These are phyloP conservation scores for Dovyalis caffra DNA, from an alignment of 345 rosid genomes.

Conservation along the genomic window DNA sequence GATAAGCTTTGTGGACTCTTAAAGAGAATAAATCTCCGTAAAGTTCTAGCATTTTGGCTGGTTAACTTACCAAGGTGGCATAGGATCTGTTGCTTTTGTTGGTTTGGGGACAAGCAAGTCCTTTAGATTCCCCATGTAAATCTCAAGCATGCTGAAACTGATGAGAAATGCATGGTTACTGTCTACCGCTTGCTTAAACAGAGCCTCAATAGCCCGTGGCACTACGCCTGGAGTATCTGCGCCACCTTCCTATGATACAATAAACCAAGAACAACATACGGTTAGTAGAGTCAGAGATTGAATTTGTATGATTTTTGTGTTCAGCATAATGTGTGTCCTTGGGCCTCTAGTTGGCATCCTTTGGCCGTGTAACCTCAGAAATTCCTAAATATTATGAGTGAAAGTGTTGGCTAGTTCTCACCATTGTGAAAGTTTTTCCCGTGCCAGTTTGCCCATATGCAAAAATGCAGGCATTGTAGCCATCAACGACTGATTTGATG, in stretches of 20 bases:
- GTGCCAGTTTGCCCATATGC: slow-evolving; percentile 88
- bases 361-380: background rate
- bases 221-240: slow-evolving; percentile 61
- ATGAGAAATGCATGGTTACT: slow-evolving; percentile 52
- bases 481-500: slow-evolving; percentile 71
- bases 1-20: background rate
- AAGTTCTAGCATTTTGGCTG: background rate
- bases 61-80: slow-evolving; percentile 58
- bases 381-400: background rate
- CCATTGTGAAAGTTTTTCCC: slow-evolving; percentile 84
- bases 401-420: slow-evolving; percentile 19
- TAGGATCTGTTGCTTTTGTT: slow-evolving; percentile 42
- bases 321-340: too few relatives aligned
- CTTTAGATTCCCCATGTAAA: slow-evolving; percentile 75
- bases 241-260: slow-evolving; percentile 56
- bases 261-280: background rate
- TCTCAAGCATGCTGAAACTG: slow-evolving; percentile 82
- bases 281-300: slow-evolving; percentile 1
- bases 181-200: slow-evolving; percentile 54
- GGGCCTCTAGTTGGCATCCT: background rate
- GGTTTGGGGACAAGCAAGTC: slow-evolving; percentile 66
- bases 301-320: too few relatives aligned
- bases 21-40: too few relatives aligned
- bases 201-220: slow-evolving; percentile 54
- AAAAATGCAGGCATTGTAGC: slow-evolving; percentile 81